A percentile compares a stretch with the other conserved stretches of the same genome.
phyloP scores from a whole-genome alignment of 176 grass and related monocot species.

The Carex cristatella region DNA sequence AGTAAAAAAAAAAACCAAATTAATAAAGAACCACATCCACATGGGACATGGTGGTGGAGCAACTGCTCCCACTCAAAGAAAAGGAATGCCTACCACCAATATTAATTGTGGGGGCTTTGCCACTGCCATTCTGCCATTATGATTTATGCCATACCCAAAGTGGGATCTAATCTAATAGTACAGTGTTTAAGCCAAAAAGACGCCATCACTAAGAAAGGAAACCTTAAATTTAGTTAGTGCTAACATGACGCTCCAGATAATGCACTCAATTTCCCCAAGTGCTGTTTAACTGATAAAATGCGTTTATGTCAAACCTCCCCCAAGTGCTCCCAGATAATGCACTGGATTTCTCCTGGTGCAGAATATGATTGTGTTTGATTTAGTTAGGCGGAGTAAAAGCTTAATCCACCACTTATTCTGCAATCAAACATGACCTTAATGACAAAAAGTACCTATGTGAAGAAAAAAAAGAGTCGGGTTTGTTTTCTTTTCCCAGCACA shows the following conservation, averaged over 20 bases:
- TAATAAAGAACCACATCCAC: neutral
- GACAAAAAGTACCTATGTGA: no score
- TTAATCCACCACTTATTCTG: no score
- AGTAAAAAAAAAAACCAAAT: neutral
- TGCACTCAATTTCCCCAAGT: neutral
- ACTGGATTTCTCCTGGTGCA: no score
- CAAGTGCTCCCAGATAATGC: no score
- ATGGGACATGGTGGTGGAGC: neutral
- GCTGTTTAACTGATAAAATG: neutral
- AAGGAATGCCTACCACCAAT: slow-evolving; percentile 33
- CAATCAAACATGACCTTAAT: no score
- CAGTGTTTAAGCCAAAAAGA: neutral
- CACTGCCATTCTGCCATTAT: no score
- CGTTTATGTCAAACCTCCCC: neutral
- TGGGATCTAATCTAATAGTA: slow-evolving; percentile 37
- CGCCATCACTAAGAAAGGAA: neutral
- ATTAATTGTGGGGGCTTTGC: slow-evolving; percentile 15
- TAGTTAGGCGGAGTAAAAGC: no score
- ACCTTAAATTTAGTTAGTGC: slow-evolving; percentile 6
- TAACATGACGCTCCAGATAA: neutral
- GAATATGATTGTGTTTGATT: no score
- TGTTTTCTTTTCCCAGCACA: neutral
- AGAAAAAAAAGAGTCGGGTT: neutral
- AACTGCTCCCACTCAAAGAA: slow-evolving; percentile 34
- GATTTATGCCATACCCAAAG: slow-evolving; percentile 18